These are phyloP conservation scores for Alternaria sp. DNA, from an alignment of 2,329 filamentous ascomycete genomes.

Conservation along the genomic window DNA sequence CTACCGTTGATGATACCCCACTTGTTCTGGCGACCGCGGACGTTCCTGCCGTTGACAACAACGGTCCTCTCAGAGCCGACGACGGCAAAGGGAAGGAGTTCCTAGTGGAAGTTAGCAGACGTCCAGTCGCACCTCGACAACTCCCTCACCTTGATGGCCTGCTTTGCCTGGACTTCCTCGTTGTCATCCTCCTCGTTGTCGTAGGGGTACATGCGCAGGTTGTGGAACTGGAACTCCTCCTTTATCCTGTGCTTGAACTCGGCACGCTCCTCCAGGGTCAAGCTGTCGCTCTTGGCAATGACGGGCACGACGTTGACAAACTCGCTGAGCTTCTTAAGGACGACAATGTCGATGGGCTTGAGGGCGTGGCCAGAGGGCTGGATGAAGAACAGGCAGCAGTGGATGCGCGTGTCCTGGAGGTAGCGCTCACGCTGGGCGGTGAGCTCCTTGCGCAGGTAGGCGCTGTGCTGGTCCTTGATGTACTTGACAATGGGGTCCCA, in stretches of 20 bases:
- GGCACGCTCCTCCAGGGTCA: slow-evolving; percentile 93
- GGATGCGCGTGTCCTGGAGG: slow-evolving; percentile 98
- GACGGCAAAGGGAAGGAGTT: slow-evolving; percentile 94
- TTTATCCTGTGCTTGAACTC: slow-evolving; percentile 98
- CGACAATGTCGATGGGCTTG: slow-evolving; percentile 99
- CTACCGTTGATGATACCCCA: slow-evolving; percentile 93
- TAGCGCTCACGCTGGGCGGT: slow-evolving; percentile 98
- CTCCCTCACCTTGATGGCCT: slow-evolving; percentile 85
- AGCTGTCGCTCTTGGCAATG: slow-evolving; percentile 96
- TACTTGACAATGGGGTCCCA: slow-evolving; percentile 99
- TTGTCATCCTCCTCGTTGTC: slow-evolving; percentile 99
- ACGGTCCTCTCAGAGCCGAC: slow-evolving; percentile 98
- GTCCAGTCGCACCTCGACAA: background rate
- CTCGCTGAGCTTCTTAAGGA: slow-evolving; percentile 98
- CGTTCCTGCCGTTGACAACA: slow-evolving; percentile 95
- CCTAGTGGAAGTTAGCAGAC: slow-evolving; percentile 61
- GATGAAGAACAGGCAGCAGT: slow-evolving; percentile 99
- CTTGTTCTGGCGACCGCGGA: slow-evolving; percentile 96
- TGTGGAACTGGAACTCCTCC: slow-evolving; percentile 99
- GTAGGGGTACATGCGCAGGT: slow-evolving; percentile 99
- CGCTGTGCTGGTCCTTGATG: slow-evolving; percentile 99
- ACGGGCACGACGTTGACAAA: slow-evolving; percentile 99
- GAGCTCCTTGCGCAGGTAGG: slow-evolving; percentile 98
- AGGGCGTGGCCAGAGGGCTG: slow-evolving; percentile 97
- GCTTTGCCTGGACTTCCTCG: slow-evolving; percentile 92